Conservation (phyloP, 371 early-diverging fungal genomes). For the Nematocida homosporus region DNA sequence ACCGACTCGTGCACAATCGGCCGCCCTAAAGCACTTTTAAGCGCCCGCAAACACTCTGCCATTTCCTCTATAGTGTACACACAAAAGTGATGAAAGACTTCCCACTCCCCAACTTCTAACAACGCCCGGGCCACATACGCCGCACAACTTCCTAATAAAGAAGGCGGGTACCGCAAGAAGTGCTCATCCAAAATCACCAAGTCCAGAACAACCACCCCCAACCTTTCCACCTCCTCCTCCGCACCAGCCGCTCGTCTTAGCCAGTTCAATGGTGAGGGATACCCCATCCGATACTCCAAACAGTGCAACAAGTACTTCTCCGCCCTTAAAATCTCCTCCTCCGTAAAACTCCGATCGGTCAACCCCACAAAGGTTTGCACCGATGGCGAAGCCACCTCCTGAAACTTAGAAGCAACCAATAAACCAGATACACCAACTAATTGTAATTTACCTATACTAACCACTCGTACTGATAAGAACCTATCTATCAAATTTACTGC, state of each 20-base stretch:
- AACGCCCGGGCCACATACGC: constrained; percentile 81
- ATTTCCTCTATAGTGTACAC: not conserved
- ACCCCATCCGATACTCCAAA: constrained; percentile 63
- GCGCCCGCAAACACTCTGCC: constrained; percentile 2
- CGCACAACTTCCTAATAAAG: constrained; percentile 76
- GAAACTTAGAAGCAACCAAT: constrained; percentile 89
- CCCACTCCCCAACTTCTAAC: constrained; percentile 70
- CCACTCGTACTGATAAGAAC: constrained; percentile 78
- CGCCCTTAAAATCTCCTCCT: constrained; percentile 64
- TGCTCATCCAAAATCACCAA: constrained; percentile 77
- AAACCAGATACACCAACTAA: constrained; percentile 86
- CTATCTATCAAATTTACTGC: constrained; percentile 89
- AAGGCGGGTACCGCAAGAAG: constrained; percentile 74
- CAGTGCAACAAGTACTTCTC: constrained; percentile 67
- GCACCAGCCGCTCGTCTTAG: constrained; percentile 61
- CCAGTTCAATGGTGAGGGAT: constrained; percentile 65
- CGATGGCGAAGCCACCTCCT: constrained; percentile 74
- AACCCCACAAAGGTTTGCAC: constrained; percentile 62
- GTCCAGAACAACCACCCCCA: constrained; percentile 93
- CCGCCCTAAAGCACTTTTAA: constrained; percentile 30
- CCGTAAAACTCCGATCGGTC: constrained; percentile 57
- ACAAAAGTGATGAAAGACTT: constrained; percentile 27
- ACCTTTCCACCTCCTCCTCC: constrained; percentile 73
- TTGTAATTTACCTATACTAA: constrained; percentile 80
- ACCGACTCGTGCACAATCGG: constrained; percentile 42